These are phyloP conservation scores for Coemansia sp. DNA, from an alignment of 192 early-diverging fungal genomes.

Conservation along the genomic window DNA sequence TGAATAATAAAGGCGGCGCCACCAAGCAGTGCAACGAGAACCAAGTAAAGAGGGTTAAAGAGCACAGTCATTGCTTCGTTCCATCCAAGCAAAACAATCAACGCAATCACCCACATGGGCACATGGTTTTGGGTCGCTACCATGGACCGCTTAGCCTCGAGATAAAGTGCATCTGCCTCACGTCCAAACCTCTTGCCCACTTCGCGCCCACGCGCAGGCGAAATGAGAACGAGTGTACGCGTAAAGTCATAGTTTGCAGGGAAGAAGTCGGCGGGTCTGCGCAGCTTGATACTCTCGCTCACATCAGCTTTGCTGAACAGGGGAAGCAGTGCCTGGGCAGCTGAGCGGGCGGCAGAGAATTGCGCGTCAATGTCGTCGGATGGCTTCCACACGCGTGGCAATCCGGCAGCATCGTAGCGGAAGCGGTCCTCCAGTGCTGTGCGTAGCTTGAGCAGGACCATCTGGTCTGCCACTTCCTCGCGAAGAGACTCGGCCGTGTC, in stretches of 20 bases:
- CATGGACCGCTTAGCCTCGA: slow-evolving; percentile 95
- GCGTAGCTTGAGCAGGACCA: slow-evolving; percentile 77
- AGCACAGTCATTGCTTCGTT: slow-evolving; percentile 90
- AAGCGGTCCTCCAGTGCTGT: slow-evolving; percentile 85
- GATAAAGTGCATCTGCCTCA: slow-evolving; percentile 85
- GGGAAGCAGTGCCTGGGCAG: slow-evolving; percentile 60
- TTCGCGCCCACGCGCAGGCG: slow-evolving; percentile 61
- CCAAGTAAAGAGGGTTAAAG: slow-evolving; percentile 79
- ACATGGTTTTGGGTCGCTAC: slow-evolving; percentile 83
- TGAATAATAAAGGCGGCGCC: slow-evolving; percentile 60
- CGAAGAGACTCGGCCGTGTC: slow-evolving; percentile 65
- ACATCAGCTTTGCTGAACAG: slow-evolving; percentile 74
- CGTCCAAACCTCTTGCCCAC: slow-evolving; percentile 78
- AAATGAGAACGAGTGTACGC: slow-evolving; percentile 59
- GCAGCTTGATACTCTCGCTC: not conserved
- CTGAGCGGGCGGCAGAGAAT: slow-evolving; percentile 72
- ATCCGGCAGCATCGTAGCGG: slow-evolving; percentile 87
- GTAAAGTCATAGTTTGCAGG: slow-evolving; percentile 57
- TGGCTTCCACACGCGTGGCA: slow-evolving; percentile 94
- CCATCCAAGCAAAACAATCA: slow-evolving; percentile 86
- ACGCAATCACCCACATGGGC: slow-evolving; percentile 79
- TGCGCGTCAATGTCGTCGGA: slow-evolving; percentile 90
- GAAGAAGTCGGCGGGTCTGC: slow-evolving; percentile 13
- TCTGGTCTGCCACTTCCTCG: slow-evolving; percentile 79
- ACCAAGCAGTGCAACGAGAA: slow-evolving; percentile 59